Conservation (phyloP, 2,329 filamentous ascomycete species). For the Mycosphaerelloides madeirae region DNA sequence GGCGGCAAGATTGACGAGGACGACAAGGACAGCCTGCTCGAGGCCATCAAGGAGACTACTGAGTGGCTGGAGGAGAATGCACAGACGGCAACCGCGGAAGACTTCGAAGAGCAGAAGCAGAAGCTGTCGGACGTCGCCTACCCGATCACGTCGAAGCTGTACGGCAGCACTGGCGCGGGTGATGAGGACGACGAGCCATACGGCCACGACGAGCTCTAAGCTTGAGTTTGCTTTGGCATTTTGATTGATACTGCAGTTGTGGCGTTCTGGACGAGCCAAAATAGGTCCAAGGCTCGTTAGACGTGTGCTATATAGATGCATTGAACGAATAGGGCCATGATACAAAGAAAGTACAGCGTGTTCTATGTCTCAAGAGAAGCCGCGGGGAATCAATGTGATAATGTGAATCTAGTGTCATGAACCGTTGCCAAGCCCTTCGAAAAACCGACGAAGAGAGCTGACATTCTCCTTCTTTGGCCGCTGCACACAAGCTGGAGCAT, state of each 20-base stretch:
- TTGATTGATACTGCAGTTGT: conserved; percentile 10
- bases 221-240: conserved; percentile 1
- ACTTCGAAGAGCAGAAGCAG: conserved; percentile 99
- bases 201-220: conserved; percentile 48
- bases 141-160: conserved; percentile 98
- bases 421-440: conserved; percentile 9
- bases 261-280: conserved; percentile 7
- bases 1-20: conserved; percentile 98
- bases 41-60: conserved; percentile 92
- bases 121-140: conserved; percentile 95
- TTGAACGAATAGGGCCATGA: conserved; percentile 4
- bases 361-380: too few species aligned
- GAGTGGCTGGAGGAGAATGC: conserved; percentile 98
- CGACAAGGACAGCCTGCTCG: conserved; percentile 93
- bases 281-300: conserved; percentile 6
- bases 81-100: conserved; percentile 76
- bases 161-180: conserved; percentile 56
- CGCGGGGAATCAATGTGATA: neutral
- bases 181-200: conserved; percentile 62
- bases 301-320: conserved; percentile 19
- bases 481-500: conserved; percentile 5
- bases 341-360: too few species aligned
- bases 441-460: conserved; percentile 56
- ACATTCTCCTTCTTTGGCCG: conserved; percentile 37
- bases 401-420: neutral